Base-by-base conservation (phyloP, 2,329 filamentous ascomycete genomes). In the Diaporthe sp. region DNA sequence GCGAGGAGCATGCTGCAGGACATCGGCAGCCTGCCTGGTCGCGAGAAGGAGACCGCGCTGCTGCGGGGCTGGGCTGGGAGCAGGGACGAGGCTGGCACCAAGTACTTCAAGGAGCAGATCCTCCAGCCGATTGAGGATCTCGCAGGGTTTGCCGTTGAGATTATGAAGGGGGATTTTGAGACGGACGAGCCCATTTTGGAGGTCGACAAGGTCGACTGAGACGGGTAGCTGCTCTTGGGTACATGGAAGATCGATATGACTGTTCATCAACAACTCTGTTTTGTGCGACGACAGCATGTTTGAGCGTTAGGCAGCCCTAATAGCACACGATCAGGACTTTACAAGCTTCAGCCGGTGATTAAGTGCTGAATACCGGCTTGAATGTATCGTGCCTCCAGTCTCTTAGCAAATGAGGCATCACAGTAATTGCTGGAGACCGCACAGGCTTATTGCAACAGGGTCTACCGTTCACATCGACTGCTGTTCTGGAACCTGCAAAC, bases 1-100 rank as follows among this genome's bases (percentile, higher is more conserved):
- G 88, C 89, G 2, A 83, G 79, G 64, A 83, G 84, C 28, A 85
- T 90, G 82, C 79, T 92, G 55, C 79, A 80, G 3, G 88, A 90
- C 25, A 84, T 91, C 25, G 84, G 85, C 77, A 82, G 82, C 71
- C 79, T 90, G 12, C 80, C 80, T 0, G 88, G 86, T 1, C 84
- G 89, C 3, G 84, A 87, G 3, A 82, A 82, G 55, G 86, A 89
- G 77, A 80, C 85, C 0, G 80, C 79, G 0, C 76, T 89, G 40
- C 84, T 91, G 50, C 79, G 81, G 40, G 80, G 82, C 6, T 90
- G 89, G 86, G 81, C 79, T 33, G 79, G 80, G 40, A 80, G 87
- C 42, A 87, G 85, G 0, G 80, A 82, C 4, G 81, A 81, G 40
- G 80, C 84, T 1, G 82, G 83, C 42, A 85, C 84, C 2, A 81